Base-by-base conservation (phyloP, 768 basidiomycete species). In the Mrakia hoshinonis region DNA sequence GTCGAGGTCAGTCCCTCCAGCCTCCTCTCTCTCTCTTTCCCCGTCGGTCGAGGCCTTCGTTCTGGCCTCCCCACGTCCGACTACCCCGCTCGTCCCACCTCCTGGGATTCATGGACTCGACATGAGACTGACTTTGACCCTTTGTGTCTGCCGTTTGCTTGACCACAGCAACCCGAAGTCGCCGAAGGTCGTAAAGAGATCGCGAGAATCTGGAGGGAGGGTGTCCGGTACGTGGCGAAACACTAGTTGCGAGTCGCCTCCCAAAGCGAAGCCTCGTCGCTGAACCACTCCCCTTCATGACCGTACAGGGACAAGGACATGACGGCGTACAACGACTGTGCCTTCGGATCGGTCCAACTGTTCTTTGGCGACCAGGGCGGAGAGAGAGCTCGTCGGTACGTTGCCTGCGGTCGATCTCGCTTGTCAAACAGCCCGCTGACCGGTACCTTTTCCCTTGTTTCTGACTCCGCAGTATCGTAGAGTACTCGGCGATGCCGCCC, bases 311-410 rank as follows among this genome's bases (percentile, higher is more conserved):
- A 39, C 0, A 38, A 61, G 29, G 67, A 68, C 26, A 58, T 55
- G 39, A 7, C 20, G 20, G 67, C 67, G 39, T 55, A 58, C 38
- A 54, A 58, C 43, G 67, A 68, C 12, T 52, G 52, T 18, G 67
- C 67, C 9, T 43, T 54, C 24, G 67, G 67, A 38, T 54, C 67
- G 55, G 55, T 68, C 26, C 38, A 68, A 43, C 67, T 68, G 7
- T 46, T 68, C 26, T 68, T 68, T 9, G 67, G 67, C 39, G 67
- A 68, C 34, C 58, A 61, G 20, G 15, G 34, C 12, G n/a, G 15
- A 34, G 58, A 61, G 15, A 38, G 18, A 4, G 58, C 58, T 9
- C 29, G 58, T 15, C 26, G 55, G 55, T 58, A 26, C 26, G 55
- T 20, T 58, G 10, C 34, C 20, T n/a, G 3, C 15, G n/a, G 48